These are phyloP conservation scores for Amanita pallidorosea DNA, from an alignment of 768 basidiomycete species.

Conservation along the genomic window DNA sequence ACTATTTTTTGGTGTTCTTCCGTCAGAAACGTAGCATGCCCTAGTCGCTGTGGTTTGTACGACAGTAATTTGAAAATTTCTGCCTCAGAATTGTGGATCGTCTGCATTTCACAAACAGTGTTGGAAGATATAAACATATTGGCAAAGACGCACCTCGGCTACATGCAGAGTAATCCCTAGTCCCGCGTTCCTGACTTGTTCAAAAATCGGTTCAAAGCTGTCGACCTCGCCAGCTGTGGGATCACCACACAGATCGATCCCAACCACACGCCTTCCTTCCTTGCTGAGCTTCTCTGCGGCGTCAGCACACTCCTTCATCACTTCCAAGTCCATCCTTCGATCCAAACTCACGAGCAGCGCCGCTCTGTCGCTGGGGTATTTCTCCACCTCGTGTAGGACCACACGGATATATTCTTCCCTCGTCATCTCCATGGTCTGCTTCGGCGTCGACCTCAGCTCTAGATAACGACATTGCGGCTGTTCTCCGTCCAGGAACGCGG, in stretches of 20 bases:
- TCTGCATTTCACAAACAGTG: conserved; percentile 21
- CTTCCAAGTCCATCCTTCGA: conserved; percentile 45
- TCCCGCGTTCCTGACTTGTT: conserved; percentile 44
- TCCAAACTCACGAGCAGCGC: conserved; percentile 72
- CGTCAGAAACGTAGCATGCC: conserved; percentile 75
- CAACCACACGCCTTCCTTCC: conserved; percentile 56
- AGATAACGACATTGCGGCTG: conserved; percentile 56
- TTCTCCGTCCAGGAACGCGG: conserved; percentile 42
- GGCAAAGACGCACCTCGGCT: conserved; percentile 49
- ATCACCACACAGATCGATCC: conserved; percentile 75
- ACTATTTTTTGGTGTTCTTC: conserved; percentile 49
- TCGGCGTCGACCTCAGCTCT: conserved; percentile 78
- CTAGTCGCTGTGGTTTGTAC: conserved; percentile 55
- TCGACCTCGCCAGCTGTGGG: conserved; percentile 51
- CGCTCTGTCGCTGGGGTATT: conserved; percentile 37
- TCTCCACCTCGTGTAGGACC: conserved; percentile 56
- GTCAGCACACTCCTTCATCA: conserved; percentile 44
- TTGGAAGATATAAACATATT: background rate
- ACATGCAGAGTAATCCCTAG: conserved; percentile 74
- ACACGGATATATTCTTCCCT: conserved; percentile 49
- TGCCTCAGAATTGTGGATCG: conserved; percentile 30
- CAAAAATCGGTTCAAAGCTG: conserved; percentile 39
- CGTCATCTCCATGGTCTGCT: conserved; percentile 45
- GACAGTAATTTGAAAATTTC: conserved; percentile 57
- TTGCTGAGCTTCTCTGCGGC: conserved; percentile 43